A percentile compares a stretch with the other conserved stretches of the same genome.
Evolutionary conservation across 1,139 yeast genomes (phyloP).

Genomic region (Sugiyamaella grinbergsii): DNA sequence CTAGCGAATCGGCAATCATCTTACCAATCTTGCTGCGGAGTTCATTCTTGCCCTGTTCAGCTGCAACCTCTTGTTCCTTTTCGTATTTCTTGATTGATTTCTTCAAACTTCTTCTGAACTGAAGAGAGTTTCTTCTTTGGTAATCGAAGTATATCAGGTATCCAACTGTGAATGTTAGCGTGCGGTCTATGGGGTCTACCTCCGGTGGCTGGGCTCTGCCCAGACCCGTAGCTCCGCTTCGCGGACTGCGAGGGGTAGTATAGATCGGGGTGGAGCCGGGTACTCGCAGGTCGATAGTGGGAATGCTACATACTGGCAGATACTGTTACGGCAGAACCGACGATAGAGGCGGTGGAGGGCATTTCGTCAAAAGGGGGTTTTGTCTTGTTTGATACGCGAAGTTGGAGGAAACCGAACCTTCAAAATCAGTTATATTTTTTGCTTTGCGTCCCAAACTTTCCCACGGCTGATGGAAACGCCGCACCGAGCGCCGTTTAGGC

Average conservation of each 20-base stretch:
- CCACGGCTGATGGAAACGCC: too few relatives aligned
- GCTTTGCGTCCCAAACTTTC: too few relatives aligned
- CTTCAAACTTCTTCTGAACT: slow-evolving; percentile 75
- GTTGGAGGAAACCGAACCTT: too few relatives aligned
- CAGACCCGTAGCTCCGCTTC: background rate
- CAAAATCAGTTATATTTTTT: too few relatives aligned
- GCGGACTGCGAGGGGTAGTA: background rate
- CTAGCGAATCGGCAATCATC: slow-evolving; percentile 64
- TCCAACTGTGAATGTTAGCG: slow-evolving; percentile 57
- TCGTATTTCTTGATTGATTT: slow-evolving; percentile 59
- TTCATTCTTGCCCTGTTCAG: slow-evolving; percentile 61
- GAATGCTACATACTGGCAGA: slow-evolving; percentile 37
- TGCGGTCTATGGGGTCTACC: too few relatives aligned
- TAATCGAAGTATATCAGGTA: slow-evolving; percentile 91
- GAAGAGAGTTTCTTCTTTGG: slow-evolving; percentile 78
- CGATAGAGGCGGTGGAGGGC: slow-evolving; percentile 24
- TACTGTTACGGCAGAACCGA: slow-evolving; percentile 39
- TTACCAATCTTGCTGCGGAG: slow-evolving; percentile 59
- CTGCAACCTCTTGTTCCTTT: slow-evolving; percentile 57
- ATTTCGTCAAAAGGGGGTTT: slow-evolving; percentile 12
- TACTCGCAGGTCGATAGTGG: too few relatives aligned
- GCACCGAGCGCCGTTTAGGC: too few relatives aligned
- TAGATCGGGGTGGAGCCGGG: background rate
- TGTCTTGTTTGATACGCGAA: too few relatives aligned
- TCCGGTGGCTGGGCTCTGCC: too few relatives aligned